Evolutionary conservation across 1,284 basidiomycete genomes (phyloP), one percentile per base, ranked within the genome.

Genomic region (Leccinum subspadiceum): DNA sequence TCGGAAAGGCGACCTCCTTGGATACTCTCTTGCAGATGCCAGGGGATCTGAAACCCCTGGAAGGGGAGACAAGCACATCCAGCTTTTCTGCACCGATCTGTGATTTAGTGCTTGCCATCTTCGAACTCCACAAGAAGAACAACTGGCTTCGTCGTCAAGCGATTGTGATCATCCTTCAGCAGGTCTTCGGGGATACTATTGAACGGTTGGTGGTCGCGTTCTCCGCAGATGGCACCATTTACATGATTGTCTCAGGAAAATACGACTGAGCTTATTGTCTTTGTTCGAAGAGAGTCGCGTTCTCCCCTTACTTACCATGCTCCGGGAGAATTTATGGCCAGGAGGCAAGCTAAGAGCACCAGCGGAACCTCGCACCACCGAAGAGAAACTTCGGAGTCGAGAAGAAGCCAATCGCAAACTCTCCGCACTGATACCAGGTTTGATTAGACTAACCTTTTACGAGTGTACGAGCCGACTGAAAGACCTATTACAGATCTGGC

Each of bases 131-230:
- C 75, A 93, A 94, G 78, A 91, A 93, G 74, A 93, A 96, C 69
- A 96, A 96, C 66, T 99, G 96, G 96, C 79, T 98, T 33, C 81
- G 96, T 55, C 82, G 94, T n/a, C 96, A 98, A 73, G 96, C 96
- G 1, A 94, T 98, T 65, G 92, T 98, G 12, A 93, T 98, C 59
- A 94, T 98, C 61, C 77, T 98, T 53, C 96, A 98, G 74, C 96
- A 98, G 71, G 87, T 98, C 4, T 80, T 99, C 4, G 96, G 96
- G 5, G 92, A 92, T 9, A 98, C 96, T 0, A 94, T 98, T 64
- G 96, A 99, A 75, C 80, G 94, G 93, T 94, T 59, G 66, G 81
- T 72, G 53, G 17, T 44, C 39, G 60, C 41, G 41, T 22, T 54
- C 53, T 41, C 3, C 39, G 8, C 44, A 17, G 8, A 44, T 13